phyloP scores from a whole-genome alignment of 305 asterid species.

The Fraxinus sp. region DNA sequence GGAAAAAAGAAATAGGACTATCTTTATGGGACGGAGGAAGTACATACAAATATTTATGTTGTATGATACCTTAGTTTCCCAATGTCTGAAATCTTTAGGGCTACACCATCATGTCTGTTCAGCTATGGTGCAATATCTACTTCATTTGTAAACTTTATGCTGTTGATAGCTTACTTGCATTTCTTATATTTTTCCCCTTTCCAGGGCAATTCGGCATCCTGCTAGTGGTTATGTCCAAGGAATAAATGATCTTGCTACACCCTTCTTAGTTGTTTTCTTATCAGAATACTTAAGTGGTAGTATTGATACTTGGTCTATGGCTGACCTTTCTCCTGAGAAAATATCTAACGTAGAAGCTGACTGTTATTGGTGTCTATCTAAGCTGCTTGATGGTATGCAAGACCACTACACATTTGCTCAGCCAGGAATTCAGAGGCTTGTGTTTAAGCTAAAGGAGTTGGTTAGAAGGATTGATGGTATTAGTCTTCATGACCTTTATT shows the following conservation, averaged over 20 bases:
- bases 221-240: conserved; percentile 99
- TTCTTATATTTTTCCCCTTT: conserved; percentile 18
- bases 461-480: conserved; percentile 94
- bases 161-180: background rate
- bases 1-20: too few relatives aligned
- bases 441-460: conserved; percentile 93
- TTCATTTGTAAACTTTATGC: background rate
- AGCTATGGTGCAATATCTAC: background rate
- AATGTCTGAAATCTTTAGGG: background rate
- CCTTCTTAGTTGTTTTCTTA: conserved; percentile 88
- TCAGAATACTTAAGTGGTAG: conserved; percentile 84
- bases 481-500: background rate
- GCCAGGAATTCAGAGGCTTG: conserved; percentile 97
- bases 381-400: conserved; percentile 98
- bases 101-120: background rate
- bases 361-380: conserved; percentile 94
- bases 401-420: conserved; percentile 99
- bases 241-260: conserved; percentile 96
- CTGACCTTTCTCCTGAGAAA: conserved; percentile 64
- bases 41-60: background rate
- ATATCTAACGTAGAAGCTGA: conserved; percentile 84
- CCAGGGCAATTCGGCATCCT: conserved; percentile 97
- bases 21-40: too few relatives aligned
- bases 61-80: background rate
- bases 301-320: conserved; percentile 70